phyloP scores from a whole-genome alignment of 2,329 filamentous ascomycete species.

The Apiospora koreana region DNA sequence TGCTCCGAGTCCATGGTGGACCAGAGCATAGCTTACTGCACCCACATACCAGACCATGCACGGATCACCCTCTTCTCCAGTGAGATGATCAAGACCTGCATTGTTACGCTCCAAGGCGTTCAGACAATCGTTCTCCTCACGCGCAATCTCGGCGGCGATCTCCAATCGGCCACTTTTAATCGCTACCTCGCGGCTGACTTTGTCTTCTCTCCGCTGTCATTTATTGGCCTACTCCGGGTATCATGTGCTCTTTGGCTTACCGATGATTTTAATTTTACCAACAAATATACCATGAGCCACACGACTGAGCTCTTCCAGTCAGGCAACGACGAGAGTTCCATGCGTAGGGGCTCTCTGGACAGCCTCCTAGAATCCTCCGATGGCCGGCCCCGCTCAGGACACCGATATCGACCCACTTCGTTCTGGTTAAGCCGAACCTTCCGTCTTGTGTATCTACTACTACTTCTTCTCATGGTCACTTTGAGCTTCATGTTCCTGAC shows the following conservation, averaged over 20 bases:
- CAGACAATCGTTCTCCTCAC: slow-evolving; percentile 14
- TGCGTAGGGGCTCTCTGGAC: neutral
- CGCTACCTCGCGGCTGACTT: slow-evolving; percentile 20
- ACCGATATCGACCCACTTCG: slow-evolving; percentile 12
- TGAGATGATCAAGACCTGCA: slow-evolving; percentile 23
- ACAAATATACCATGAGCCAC: neutral
- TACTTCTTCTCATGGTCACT: slow-evolving; percentile 9
- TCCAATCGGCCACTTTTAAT: too few species aligned
- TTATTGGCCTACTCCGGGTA: slow-evolving; percentile 11
- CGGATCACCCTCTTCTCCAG: slow-evolving; percentile 18
- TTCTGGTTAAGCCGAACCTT: slow-evolving; percentile 18
- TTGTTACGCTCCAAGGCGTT: slow-evolving; percentile 26
- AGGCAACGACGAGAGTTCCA: neutral
- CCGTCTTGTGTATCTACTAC: slow-evolving; percentile 16
- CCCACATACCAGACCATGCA: slow-evolving; percentile 19
- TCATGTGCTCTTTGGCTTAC: slow-evolving; percentile 12
- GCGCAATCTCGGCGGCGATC: neutral
- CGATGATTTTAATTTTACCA: slow-evolving; percentile 5
- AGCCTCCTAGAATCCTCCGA: neutral
- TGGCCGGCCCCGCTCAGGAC: neutral
- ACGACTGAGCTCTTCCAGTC: neutral
- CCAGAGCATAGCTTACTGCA: slow-evolving; percentile 17
- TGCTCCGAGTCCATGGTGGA: slow-evolving; percentile 31
- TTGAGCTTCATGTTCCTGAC: too few species aligned
- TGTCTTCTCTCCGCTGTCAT: slow-evolving; percentile 12